Evolutionary conservation across 305 asterid species (phyloP).

Genomic region (Solanum hybrid): DNA sequence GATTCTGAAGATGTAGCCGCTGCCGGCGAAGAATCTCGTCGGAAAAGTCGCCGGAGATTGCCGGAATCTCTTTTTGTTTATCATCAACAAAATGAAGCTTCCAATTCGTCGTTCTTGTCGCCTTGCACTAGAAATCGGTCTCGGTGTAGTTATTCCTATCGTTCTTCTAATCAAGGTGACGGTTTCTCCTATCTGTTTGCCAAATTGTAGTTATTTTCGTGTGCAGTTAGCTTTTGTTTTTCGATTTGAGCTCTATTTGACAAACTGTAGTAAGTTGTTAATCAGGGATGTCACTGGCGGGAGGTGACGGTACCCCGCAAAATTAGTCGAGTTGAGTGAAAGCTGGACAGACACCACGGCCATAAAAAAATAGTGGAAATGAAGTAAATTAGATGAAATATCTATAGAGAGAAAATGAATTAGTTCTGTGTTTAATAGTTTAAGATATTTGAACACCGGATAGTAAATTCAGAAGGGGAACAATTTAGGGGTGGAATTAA

Average conservation of each 20-base stretch:
- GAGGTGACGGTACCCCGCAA: background rate
- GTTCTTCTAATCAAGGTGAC: slow-evolving; percentile 34
- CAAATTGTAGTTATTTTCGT: background rate
- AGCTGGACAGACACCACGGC: background rate
- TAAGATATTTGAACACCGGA: background rate
- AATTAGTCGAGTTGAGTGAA: too few relatives aligned
- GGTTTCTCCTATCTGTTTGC: background rate
- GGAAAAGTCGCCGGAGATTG: slow-evolving; percentile 48
- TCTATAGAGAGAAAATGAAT: background rate
- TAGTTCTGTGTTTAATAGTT: background rate
- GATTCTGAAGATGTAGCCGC: background rate
- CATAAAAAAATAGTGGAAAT: background rate
- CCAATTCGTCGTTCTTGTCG: slow-evolving; percentile 17
- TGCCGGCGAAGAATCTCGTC: slow-evolving; percentile 14
- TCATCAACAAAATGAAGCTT: slow-evolving; percentile 17
- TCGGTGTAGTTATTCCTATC: background rate
- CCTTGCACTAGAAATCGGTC: slow-evolving; percentile 32
- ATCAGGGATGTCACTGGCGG: background rate
- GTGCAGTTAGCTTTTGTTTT: background rate
- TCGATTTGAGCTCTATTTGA: background rate
- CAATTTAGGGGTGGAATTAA: background rate
- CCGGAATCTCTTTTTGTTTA: slow-evolving; percentile 58
- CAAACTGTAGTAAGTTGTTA: background rate
- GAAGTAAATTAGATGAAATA: background rate
- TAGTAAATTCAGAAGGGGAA: background rate